A percentile compares a stretch with the other conserved stretches of the same genome.
These are phyloP conservation scores for Akanthomyces lecanii DNA, from an alignment of 2,329 filamentous ascomycete genomes.

Conservation along the genomic window DNA sequence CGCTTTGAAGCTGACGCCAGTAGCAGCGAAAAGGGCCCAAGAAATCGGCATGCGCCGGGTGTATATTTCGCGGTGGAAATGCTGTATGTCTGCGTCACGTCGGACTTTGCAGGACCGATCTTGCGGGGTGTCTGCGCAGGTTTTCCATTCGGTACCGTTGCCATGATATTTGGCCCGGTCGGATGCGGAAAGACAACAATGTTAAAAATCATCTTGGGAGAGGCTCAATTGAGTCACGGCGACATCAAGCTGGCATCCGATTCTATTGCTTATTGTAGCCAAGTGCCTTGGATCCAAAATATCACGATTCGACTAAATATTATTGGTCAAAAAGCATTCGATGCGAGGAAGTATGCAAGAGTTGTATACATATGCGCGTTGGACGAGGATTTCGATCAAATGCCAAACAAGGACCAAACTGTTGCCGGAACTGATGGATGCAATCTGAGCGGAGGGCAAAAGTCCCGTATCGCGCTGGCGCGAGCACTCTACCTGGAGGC, in stretches of 20 bases:
- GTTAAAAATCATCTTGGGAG: neutral
- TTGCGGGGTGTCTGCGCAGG: neutral
- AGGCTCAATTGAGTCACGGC: constrained; percentile 21
- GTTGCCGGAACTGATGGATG: constrained; percentile 16
- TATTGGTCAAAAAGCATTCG: neutral
- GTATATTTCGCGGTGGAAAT: neutral
- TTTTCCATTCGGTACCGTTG: neutral
- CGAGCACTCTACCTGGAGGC: constrained; percentile 86
- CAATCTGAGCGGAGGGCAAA: constrained; percentile 22
- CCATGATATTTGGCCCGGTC: constrained; percentile 3
- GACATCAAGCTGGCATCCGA: constrained; percentile 22
- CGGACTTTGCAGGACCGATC: neutral
- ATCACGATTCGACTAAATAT: neutral
- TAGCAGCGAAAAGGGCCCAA: neutral
- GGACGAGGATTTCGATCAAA: constrained; percentile 39
- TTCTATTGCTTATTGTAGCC: constrained; percentile 18
- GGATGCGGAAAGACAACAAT: constrained; percentile 8
- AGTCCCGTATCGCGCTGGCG: constrained; percentile 50
- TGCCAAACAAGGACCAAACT: neutral
- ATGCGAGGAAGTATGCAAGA: neutral
- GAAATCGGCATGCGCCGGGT: neutral
- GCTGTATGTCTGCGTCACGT: neutral
- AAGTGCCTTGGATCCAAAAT: constrained; percentile 10
- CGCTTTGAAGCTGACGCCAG: neutral
- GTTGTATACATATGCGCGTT: constrained; percentile 1